Conservation (phyloP, 2,329 filamentous ascomycete genomes). For the Beauveria sp. region DNA sequence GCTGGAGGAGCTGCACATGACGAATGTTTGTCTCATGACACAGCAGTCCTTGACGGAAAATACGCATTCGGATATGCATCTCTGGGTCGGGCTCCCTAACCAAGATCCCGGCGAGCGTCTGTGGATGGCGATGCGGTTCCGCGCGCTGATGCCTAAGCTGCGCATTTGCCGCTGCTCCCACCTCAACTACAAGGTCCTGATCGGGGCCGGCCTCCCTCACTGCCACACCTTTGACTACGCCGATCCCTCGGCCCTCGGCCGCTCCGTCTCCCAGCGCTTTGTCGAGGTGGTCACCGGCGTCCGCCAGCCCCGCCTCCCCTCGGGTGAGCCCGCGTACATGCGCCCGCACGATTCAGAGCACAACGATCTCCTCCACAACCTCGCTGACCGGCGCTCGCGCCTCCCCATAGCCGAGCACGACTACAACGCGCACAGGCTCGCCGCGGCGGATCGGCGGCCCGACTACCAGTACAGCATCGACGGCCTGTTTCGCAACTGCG, state of each 20-base stretch:
- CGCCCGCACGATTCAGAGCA: conserved; percentile 3
- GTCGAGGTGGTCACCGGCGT: conserved; percentile 37
- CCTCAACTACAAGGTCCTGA: conserved; percentile 36
- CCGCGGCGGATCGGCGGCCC: conserved; percentile 33
- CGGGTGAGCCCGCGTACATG: conserved; percentile 16
- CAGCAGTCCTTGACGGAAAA: conserved; percentile 27
- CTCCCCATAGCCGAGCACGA: conserved; percentile 18
- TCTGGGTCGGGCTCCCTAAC: conserved; percentile 40
- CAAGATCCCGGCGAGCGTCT: conserved; percentile 26
- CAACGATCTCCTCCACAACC: conserved; percentile 15
- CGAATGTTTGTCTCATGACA: conserved; percentile 37
- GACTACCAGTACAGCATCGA: conserved; percentile 36
- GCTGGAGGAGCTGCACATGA: conserved; percentile 38
- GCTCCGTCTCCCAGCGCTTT: conserved; percentile 37
- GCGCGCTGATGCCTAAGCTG: conserved; percentile 27
- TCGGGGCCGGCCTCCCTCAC: conserved; percentile 23
- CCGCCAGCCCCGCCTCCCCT: conserved; percentile 23
- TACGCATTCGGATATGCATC: conserved; percentile 25
- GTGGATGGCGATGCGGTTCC: conserved; percentile 37
- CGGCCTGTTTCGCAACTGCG: conserved; percentile 36
- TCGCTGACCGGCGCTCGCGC: conserved; percentile 17
- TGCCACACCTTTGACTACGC: conserved; percentile 31
- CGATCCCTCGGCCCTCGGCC: conserved; percentile 34
- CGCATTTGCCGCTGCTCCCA: conserved; percentile 36
- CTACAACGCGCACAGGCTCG: conserved; percentile 29